Conservation (phyloP, 345 rosid species). For the Populus ilicifolia region DNA sequence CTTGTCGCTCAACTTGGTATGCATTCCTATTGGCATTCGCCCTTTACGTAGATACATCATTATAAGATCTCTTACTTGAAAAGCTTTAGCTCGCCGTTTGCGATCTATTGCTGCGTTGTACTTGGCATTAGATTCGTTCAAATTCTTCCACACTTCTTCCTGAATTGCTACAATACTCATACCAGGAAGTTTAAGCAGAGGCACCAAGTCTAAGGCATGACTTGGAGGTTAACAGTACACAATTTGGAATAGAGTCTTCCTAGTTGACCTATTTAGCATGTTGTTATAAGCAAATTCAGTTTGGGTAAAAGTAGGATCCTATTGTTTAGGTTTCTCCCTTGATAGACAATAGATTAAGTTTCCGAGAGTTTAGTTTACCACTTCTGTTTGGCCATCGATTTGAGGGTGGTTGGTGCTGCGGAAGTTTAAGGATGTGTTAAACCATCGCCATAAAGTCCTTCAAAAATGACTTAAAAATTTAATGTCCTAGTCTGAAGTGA, state of each 20-base stretch:
- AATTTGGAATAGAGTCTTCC: background rate
- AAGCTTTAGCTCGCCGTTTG: too few relatives aligned
- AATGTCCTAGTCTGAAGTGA: too few relatives aligned
- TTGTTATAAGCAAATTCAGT: too few relatives aligned
- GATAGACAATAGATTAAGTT: background rate
- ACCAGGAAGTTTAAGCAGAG: background rate
- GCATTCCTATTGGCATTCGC: too few relatives aligned
- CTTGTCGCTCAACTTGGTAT: too few relatives aligned
- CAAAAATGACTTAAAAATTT: too few relatives aligned
- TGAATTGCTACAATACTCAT: background rate
- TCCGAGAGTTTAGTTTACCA: background rate
- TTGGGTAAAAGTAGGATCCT: too few relatives aligned
- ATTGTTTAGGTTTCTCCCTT: background rate
- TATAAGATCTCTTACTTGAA: too few relatives aligned
- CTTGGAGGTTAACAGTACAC: background rate
- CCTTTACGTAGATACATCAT: too few relatives aligned
- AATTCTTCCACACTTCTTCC: background rate
- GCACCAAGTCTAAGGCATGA: background rate
- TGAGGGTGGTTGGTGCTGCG: background rate
- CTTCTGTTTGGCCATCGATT: background rate
- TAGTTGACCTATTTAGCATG: background rate
- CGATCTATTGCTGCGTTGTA: background rate
- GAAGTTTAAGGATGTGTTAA: background rate
- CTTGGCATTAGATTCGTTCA: background rate
- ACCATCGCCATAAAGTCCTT: too few relatives aligned